Conservation (phyloP, 2,329 filamentous ascomycete species). For the Cephalotrichum gorgonifer region DNA sequence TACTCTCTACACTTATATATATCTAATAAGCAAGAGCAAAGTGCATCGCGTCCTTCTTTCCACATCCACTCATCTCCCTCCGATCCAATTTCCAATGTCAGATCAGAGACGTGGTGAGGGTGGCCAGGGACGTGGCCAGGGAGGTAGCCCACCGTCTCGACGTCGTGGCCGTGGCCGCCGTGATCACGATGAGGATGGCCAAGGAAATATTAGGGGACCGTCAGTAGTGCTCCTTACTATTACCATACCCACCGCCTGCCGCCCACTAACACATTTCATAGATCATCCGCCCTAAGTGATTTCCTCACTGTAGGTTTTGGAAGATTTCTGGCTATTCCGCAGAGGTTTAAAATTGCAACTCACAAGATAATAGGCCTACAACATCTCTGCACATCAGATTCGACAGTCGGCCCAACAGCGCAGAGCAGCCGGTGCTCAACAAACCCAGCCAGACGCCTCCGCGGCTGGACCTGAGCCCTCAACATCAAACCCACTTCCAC, state of each 20-base stretch:
- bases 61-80: no score
- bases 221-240: slow-evolving; percentile 12
- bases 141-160: no score
- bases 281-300: slow-evolving; percentile 43
- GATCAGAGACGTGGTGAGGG: no score
- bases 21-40: no score
- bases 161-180: neutral
- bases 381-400: slow-evolving; percentile 55
- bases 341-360: neutral
- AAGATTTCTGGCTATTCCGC: neutral
- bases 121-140: no score
- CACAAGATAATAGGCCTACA: slow-evolving; percentile 44
- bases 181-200: neutral
- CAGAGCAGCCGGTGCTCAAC: neutral
- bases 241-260: no score
- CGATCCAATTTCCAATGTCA: no score
- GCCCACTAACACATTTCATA: slow-evolving; percentile 8
- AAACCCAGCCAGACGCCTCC: slow-evolving; percentile 6
- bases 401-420: slow-evolving; percentile 37
- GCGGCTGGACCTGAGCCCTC: slow-evolving; percentile 16
- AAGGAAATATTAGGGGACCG: slow-evolving; percentile 25
- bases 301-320: slow-evolving; percentile 33
- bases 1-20: no score
- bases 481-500: no score
- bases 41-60: no score